Base-by-base conservation (phyloP, 2,329 filamentous ascomycete genomes). In the Stemphylium beticola region DNA sequence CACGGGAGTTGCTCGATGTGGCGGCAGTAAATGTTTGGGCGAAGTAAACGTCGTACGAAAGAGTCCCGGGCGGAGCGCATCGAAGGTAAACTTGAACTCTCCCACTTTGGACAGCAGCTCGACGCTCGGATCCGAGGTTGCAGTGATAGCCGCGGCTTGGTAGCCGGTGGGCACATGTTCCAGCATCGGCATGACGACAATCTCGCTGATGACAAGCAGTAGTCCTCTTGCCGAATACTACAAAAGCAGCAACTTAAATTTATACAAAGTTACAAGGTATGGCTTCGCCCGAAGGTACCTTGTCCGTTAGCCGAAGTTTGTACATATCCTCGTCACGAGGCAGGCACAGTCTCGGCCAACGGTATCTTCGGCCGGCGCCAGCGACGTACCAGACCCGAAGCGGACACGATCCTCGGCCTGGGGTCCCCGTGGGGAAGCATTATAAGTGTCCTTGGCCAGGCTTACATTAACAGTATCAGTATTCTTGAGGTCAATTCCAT, bases 1-100 rank as follows among this genome's bases (percentile, higher is more conserved):
- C n/a, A 78, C 77, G 7, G 71, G 71, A 4, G 84, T 79, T 49
- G 85, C 88, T 7, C 87, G 87, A 64, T 85, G 85, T 1, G 87
- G 87, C 24, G 88, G 86, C 2, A 89, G 68, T 6, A 84, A 84
- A 64, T 90, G 87, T 2, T 80, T 78, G 12, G 78, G 66, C 0
- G 87, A 87, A 1, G 83, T 81, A 67, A 90, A 90, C 0, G 85
- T 87, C 1, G 87, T 88, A 37, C 87, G 79, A 74, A 90, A 91
- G 14, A 90, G 76, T 45, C 87, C 87, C 17, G 81, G 77, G 14
- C 82, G 80, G 26, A 91, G 64, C 0, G 83, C 79, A 67, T 90
- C 84, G 58, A 91, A 89, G 0, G 79, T 79, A 67, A 90, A 91
- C 14, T 80, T 72, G 55, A 85, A 78, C 22, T 68, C 74, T 2